phyloP scores from a whole-genome alignment of 768 basidiomycete genomes.

The Rubroboletus pulcherrimus region DNA sequence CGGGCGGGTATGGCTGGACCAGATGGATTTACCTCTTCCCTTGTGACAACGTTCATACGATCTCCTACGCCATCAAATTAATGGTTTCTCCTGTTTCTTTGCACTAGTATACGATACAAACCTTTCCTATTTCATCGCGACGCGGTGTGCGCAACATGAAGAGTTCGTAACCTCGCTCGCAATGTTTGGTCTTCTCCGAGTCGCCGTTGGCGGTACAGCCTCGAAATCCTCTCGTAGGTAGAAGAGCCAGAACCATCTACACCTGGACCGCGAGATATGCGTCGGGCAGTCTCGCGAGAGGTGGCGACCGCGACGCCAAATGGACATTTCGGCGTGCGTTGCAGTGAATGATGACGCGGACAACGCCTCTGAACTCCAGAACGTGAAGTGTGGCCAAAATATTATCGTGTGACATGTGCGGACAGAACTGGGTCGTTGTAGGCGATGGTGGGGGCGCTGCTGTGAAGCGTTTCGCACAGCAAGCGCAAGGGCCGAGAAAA shows the following conservation, averaged over 20 bases:
- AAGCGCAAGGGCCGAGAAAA: background rate
- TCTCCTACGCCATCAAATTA: background rate
- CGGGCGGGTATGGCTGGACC: background rate
- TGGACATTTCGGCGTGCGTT: background rate
- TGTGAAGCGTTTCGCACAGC: background rate
- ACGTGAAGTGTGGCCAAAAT: background rate
- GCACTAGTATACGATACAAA: background rate
- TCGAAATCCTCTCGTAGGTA: too few relatives aligned
- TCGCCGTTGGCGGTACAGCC: too few relatives aligned
- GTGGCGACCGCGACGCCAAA: background rate
- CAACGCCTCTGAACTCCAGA: background rate
- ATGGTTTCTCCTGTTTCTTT: background rate
- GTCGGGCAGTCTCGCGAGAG: background rate
- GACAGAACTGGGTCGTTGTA: background rate
- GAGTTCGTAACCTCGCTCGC: background rate
- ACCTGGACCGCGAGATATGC: too few relatives aligned
- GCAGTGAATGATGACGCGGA: background rate
- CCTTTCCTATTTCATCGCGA: background rate
- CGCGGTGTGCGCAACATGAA: background rate
- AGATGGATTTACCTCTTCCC: background rate
- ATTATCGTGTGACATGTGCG: background rate
- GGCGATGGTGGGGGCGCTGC: background rate
- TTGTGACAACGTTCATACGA: background rate
- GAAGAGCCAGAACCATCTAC: too few relatives aligned
- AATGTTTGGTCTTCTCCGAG: background rate